Base-by-base conservation (phyloP, 2,329 filamentous ascomycete genomes). In the Boeremia exigua region DNA sequence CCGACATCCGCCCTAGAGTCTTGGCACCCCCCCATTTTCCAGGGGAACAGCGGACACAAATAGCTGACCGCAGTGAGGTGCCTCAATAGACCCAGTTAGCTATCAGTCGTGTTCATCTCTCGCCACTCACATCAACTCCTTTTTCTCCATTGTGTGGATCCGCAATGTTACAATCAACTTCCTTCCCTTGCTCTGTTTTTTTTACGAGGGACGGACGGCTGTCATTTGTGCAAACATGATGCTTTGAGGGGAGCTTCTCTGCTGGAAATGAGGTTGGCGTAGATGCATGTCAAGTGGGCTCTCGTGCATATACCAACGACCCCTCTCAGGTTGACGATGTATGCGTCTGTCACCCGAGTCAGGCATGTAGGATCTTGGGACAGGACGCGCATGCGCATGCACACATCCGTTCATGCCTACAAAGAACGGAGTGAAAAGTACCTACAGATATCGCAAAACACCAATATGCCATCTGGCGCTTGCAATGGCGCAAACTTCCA, bases 11-110 rank as follows among this genome's bases (percentile, higher is more conserved):
- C 39, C 23, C 40, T 9, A 47, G 32, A 9, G 15, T 30, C 46
- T 55, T 55, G 53, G 53, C 53, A 36, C 23, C 29, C 30, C 29
- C 46, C 36, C 34, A 25, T 33, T 42, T 30, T 29, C 27, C 23
- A 46, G 36, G 46, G 42, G 36, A 14, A 15, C 19, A 17, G 12
- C 34, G 40, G 19, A 45, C 14, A 33, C 11, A 9, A 40, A 45
- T 25, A 36, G 36, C 34, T 38, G 25, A 43, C 36, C 30, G 37
- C 25, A 32, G 2, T 37, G n/a, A 46, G 46, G 29, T 30, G 15
- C 34, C 29, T 46, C 40, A 15, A 36, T 23, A 19, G 9, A 36
- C 23, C 45, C 19, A 48, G 34, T 12, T 40, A 12, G 40, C 34
- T 23, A 8, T 19, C 15, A 34, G n/a, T 49, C 28, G 11, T 38